Evolutionary conservation across 2,329 filamentous ascomycete species (phyloP), one percentile per base, ranked within the genome.

Genomic region (Chrysosporium keratinophilum): DNA sequence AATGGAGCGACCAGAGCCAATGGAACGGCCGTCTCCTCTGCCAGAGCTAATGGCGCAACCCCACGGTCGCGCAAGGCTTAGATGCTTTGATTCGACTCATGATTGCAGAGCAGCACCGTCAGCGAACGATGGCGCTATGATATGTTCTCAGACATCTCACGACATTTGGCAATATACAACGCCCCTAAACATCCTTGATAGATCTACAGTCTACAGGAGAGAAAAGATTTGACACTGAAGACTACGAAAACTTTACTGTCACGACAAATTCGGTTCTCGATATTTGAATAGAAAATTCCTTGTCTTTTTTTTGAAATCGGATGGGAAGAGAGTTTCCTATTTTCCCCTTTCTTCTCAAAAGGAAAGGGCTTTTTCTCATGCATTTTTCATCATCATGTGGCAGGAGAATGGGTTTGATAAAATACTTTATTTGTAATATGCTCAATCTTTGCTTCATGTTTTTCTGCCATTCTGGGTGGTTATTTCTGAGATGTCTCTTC

Each of bases 61-160:
- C 74, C 72, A 34, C 68, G 73, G 56, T 74, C 72, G 31, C 69
- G 73, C 62, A 75, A 75, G 65, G 73, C 72, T 53, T 75, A 74
- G 64, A 57, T 11, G 33, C 28, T 47, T 12, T 34, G 19, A 35
- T 50, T 50, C 9, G 10, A 19, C 9, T 11, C 47, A 39, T 23
- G 35, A 31, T 33, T 7, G 5, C 12, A 28, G 23, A 28, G 23
- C 23, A 28, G 23, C 7, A 28, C 7, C 7, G 23, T 28, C 23
- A 7, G 23, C 23, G 23, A 28, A 28, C 7, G 7, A 28, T 28
- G 23, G 23, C 23, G 23, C 7, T 28, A 28, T 28, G 23, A 28
- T 28, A n/a, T 28, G 23, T 28, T 7, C 7, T 28, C 7, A 4
- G 23, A 28, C 23, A 28, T 7, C 7, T 7, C 7, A 28, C 23